phyloP scores from a whole-genome alignment of 1,284 basidiomycete genomes.

The Ganoderma boninense region DNA sequence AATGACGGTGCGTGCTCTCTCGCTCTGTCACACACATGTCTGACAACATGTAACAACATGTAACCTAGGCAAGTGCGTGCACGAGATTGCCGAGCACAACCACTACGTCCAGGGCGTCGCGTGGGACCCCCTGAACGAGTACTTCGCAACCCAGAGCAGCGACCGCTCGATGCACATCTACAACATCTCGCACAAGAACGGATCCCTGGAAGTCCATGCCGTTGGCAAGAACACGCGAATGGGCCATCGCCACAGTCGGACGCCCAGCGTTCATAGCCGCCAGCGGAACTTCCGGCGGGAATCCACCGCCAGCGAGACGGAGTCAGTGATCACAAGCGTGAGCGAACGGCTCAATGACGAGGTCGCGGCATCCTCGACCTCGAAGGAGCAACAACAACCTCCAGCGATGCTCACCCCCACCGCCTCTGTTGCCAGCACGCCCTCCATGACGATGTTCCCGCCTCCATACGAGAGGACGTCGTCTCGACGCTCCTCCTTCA shows the following conservation, averaged over 20 bases:
- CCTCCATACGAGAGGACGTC: slow-evolving; percentile 70
- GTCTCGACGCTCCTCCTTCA: slow-evolving; percentile 90
- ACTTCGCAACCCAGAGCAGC: slow-evolving; percentile 93
- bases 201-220: slow-evolving; percentile 81
- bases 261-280: slow-evolving; percentile 65
- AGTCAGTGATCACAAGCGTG: slow-evolving; percentile 63
- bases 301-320: slow-evolving; percentile 79
- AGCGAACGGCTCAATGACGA: slow-evolving; percentile 55
- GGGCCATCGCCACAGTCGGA: slow-evolving; percentile 71
- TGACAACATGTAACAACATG: neutral
- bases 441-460: slow-evolving; percentile 74
- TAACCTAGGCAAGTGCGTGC: slow-evolving; percentile 75
- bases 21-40: neutral
- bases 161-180: slow-evolving; percentile 94
- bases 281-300: slow-evolving; percentile 71
- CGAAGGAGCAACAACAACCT: slow-evolving; percentile 32
- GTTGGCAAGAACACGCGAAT: slow-evolving; percentile 84
- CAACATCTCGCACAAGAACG: slow-evolving; percentile 75
- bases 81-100: slow-evolving; percentile 88
- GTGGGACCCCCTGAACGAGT: slow-evolving; percentile 96
- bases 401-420: slow-evolving; percentile 69
- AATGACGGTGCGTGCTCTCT: slow-evolving; percentile 65
- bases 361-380: slow-evolving; percentile 34
- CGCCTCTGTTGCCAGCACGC: slow-evolving; percentile 63
- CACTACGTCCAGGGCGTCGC: slow-evolving; percentile 97